Conservation (phyloP, 441 rosid genomes). For the Eutrema salsugineum region DNA sequence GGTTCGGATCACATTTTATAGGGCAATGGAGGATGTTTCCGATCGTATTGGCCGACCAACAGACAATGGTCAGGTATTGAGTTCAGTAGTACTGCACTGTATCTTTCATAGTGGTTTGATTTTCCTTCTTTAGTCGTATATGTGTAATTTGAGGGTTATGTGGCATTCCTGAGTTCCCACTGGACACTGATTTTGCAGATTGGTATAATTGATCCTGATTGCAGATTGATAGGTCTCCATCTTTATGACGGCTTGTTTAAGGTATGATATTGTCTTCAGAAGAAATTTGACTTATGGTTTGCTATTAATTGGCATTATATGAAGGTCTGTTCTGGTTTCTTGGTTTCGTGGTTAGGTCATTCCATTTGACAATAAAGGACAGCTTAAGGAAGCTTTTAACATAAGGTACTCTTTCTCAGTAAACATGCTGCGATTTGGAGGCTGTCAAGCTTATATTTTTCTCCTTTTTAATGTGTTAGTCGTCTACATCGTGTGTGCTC, state of each 20-base stretch:
- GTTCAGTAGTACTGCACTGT: not conserved
- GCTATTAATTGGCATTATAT: not conserved
- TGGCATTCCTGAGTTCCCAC: not conserved
- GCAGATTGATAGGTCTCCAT: slow-evolving; percentile 89
- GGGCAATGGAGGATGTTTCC: slow-evolving; percentile 94
- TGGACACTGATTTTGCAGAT: slow-evolving; percentile 36
- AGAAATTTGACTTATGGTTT: not conserved
- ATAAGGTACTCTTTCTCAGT: slow-evolving; percentile 47
- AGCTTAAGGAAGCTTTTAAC: slow-evolving; percentile 89
- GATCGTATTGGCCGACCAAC: slow-evolving; percentile 86
- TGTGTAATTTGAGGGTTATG: not conserved
- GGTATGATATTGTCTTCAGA: slow-evolving; percentile 37
- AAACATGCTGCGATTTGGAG: not conserved
- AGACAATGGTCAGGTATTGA: slow-evolving; percentile 84
- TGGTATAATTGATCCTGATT: slow-evolving; percentile 92
- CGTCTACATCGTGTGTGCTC: not conserved
- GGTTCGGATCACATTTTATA: slow-evolving; percentile 19
- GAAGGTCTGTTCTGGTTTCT: slow-evolving; percentile 12
- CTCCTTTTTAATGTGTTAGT: not conserved
- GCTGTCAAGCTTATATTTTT: not conserved
- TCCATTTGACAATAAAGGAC: slow-evolving; percentile 93
- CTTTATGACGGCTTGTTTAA: slow-evolving; percentile 90
- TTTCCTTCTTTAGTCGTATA: not conserved
- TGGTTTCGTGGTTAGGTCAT: slow-evolving; percentile 49
- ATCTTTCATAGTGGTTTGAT: not conserved